Percentiles rank a stretch among this genome's conserved stretches.
These are phyloP conservation scores for Emergomyces pasteurianus DNA, from an alignment of 2,329 filamentous ascomycete species.

Conservation along the genomic window DNA sequence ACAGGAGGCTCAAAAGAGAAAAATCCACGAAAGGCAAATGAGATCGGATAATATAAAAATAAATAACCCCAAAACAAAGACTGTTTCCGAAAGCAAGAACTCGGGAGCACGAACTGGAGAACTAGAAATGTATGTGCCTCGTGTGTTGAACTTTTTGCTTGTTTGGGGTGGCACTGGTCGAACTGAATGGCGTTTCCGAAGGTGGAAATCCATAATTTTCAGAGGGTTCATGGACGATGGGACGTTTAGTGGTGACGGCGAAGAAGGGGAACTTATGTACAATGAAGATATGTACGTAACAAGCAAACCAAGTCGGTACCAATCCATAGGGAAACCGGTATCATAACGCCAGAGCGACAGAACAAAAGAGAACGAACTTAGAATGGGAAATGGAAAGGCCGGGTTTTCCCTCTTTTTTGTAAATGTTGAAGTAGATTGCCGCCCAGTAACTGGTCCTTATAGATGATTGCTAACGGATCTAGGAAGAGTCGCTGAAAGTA, in stretches of 20 bases:
- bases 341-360: not conserved
- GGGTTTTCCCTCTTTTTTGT: not conserved
- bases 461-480: not conserved
- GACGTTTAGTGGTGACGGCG: not conserved
- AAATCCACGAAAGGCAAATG: not conserved
- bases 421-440: slow-evolving; percentile 1
- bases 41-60: not conserved
- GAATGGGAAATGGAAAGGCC: no score
- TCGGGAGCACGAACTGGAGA: not conserved
- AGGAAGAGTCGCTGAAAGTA: not conserved
- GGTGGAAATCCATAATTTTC: not conserved
- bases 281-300: not conserved
- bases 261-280: not conserved
- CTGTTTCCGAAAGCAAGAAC: not conserved
- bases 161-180: no score
- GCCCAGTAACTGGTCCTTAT: not conserved
- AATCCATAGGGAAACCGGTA: no score
- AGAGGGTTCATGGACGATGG: not conserved
- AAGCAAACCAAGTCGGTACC: not conserved
- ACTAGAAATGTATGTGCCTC: not conserved
- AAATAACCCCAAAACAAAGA: not conserved
- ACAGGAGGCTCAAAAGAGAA: not conserved
- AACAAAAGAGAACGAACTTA: not conserved
- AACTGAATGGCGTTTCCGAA: not conserved
- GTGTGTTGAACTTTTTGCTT: not conserved